Conservation (phyloP, 805 yeast genomes). For the Ogataea wickerhamii region DNA sequence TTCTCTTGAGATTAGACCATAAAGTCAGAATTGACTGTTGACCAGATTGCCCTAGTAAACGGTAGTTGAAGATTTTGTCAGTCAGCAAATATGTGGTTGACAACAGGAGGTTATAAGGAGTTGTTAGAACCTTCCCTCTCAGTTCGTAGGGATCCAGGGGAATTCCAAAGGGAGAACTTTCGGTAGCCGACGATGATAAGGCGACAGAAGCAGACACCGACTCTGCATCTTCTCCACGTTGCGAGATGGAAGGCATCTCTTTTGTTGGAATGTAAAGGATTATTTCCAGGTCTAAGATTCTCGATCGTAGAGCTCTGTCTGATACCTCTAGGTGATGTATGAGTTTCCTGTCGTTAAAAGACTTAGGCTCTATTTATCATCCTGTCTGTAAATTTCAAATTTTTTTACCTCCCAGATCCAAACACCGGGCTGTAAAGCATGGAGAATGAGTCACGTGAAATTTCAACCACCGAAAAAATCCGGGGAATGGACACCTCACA, state of each 20-base stretch:
- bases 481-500: slow-evolving; percentile 12
- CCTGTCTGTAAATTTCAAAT: too few species aligned
- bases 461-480: neutral
- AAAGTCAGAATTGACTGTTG: slow-evolving; percentile 45
- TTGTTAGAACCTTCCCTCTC: slow-evolving; percentile 46
- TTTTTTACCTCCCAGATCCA: too few species aligned
- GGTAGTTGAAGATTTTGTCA: slow-evolving; percentile 63
- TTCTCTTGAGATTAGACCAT: slow-evolving; percentile 55
- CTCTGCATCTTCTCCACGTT: slow-evolving; percentile 19
- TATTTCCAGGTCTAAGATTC: too few species aligned
- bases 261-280: too few species aligned
- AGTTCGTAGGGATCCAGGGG: slow-evolving; percentile 54
- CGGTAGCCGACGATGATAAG: slow-evolving; percentile 38
- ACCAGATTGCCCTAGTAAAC: slow-evolving; percentile 47
- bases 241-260: slow-evolving; percentile 26
- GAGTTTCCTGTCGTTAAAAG: too few species aligned
- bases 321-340: too few species aligned
- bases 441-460: slow-evolving; percentile 1
- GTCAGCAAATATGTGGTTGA: slow-evolving; percentile 52
- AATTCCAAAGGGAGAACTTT: slow-evolving; percentile 55
- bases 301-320: too few species aligned
- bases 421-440: slow-evolving; percentile 1
- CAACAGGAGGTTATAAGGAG: slow-evolving; percentile 51
- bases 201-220: slow-evolving; percentile 26
- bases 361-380: too few species aligned